A percentile compares a stretch with the other conserved stretches of the same genome.
These are phyloP conservation scores for Pleurotus eryngii DNA, from an alignment of 768 basidiomycete genomes.

Conservation along the genomic window DNA sequence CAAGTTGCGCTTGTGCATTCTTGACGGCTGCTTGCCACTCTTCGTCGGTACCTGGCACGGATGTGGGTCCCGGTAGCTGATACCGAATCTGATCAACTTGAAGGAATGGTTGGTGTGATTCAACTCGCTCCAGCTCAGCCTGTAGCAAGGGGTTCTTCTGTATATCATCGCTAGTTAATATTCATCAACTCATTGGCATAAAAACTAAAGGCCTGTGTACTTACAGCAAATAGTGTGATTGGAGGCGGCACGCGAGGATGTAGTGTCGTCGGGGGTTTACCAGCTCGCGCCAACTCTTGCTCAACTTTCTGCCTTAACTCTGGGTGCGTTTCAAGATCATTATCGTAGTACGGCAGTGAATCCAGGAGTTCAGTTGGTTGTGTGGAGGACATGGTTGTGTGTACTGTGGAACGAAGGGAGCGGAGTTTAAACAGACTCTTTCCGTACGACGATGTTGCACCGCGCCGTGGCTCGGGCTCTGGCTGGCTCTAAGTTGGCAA, in stretches of 20 bases:
- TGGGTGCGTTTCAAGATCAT: conserved; percentile 79
- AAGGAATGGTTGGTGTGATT: conserved; percentile 59
- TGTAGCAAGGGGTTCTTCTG: conserved; percentile 69
- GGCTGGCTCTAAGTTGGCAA: conserved; percentile 6
- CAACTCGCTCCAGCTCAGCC: conserved; percentile 74
- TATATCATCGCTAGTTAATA: conserved; percentile 4
- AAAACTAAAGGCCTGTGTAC: conserved; percentile 34
- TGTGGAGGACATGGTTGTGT: conserved; percentile 15
- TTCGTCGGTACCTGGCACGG: conserved; percentile 61
- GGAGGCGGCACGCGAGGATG: conserved; percentile 73
- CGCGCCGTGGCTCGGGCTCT: conserved; percentile 6
- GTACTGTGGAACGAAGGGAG: conserved; percentile 14
- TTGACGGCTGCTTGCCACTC: conserved; percentile 74
- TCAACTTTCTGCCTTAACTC: conserved; percentile 73
- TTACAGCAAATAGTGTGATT: conserved; percentile 64
- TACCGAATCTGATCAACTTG: conserved; percentile 72
- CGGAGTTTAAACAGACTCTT: conserved; percentile 8
- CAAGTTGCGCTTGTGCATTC: conserved; percentile 79
- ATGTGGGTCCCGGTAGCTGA: conserved; percentile 65
- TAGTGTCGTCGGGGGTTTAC: conserved; percentile 53
- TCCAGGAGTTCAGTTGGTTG: conserved; percentile 54
- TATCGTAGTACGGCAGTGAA: conserved; percentile 92
- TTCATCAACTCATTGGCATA: conserved; percentile 1
- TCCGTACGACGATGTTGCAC: conserved; percentile 6
- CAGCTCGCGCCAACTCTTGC: conserved; percentile 70